A percentile compares a stretch with the other conserved stretches of the same genome.
These are phyloP conservation scores for Auricularia heimuer DNA, from an alignment of 768 basidiomycete genomes.

Conservation along the genomic window DNA sequence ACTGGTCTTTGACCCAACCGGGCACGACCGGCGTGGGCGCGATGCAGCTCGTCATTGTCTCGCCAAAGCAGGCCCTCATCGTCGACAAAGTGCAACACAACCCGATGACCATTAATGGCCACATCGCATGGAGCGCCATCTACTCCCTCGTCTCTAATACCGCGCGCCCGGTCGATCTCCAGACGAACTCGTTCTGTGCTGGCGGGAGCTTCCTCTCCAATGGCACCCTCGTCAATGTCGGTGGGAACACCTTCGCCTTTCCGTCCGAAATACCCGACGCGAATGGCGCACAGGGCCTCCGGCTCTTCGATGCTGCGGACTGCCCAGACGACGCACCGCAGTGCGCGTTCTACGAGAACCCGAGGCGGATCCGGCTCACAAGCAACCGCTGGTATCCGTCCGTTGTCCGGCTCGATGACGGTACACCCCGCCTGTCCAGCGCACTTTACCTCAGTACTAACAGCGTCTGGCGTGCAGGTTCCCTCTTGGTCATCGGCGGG, in stretches of 20 bases:
- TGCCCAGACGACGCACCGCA: conserved; percentile 28
- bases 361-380: conserved; percentile 55
- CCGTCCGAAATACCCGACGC: conserved; percentile 68
- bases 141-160: conserved; percentile 40
- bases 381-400: conserved; percentile 78
- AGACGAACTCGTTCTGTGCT: conserved; percentile 54
- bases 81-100: conserved; percentile 85
- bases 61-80: conserved; percentile 57
- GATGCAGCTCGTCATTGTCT: conserved; percentile 67
- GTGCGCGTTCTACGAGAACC: conserved; percentile 62
- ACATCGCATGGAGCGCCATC: conserved; percentile 73
- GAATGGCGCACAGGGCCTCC: conserved; percentile 63
- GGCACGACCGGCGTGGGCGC: conserved; percentile 70
- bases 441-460: not conserved
- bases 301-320: conserved; percentile 60
- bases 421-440: conserved; percentile 15
- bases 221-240: conserved; percentile 68
- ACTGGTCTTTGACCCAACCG: conserved; percentile 52
- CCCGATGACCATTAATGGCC: conserved; percentile 58
- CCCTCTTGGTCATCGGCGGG: conserved; percentile 74
- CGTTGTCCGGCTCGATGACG: conserved; percentile 56
- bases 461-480: conserved; percentile 18
- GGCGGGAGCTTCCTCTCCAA: conserved; percentile 71
- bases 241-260: conserved; percentile 70
- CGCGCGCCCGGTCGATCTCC: not conserved